Conservation (phyloP, 345 rosid genomes). For the Syzygium aromaticum region DNA sequence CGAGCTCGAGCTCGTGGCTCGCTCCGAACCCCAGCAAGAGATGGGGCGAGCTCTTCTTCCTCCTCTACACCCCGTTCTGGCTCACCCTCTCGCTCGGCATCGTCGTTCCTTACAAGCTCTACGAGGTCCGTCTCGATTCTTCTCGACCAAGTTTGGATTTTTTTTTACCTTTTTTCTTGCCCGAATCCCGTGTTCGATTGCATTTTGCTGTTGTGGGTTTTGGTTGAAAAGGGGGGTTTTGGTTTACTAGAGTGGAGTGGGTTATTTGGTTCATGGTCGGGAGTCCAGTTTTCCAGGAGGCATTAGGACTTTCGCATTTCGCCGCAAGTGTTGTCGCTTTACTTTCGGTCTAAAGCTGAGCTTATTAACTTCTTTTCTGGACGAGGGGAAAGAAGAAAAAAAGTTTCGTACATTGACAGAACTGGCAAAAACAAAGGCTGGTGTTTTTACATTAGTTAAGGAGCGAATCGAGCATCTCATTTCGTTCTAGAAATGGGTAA, state of each 20-base stretch:
- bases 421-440: background rate
- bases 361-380: background rate
- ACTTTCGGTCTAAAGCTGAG: background rate
- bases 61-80: constrained; percentile 92
- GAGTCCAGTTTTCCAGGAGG: background rate
- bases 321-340: background rate
- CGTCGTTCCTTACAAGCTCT: constrained; percentile 82
- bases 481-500: background rate
- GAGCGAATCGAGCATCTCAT: background rate
- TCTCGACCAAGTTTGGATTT: background rate
- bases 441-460: background rate
- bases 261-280: background rate
- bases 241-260: background rate
- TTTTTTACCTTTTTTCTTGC: background rate
- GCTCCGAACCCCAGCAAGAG: constrained; percentile 79
- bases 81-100: constrained; percentile 82
- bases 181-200: background rate
- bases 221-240: background rate
- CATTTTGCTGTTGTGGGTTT: background rate
- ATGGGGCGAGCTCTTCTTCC: constrained; percentile 97
- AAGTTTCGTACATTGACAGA: background rate
- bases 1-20: constrained; percentile 51
- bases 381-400: background rate
- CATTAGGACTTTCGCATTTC: background rate
- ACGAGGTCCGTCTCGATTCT: constrained; percentile 45